phyloP scores from a whole-genome alignment of 2,329 filamentous ascomycete species.

The Pseudocercospora cruenta region DNA sequence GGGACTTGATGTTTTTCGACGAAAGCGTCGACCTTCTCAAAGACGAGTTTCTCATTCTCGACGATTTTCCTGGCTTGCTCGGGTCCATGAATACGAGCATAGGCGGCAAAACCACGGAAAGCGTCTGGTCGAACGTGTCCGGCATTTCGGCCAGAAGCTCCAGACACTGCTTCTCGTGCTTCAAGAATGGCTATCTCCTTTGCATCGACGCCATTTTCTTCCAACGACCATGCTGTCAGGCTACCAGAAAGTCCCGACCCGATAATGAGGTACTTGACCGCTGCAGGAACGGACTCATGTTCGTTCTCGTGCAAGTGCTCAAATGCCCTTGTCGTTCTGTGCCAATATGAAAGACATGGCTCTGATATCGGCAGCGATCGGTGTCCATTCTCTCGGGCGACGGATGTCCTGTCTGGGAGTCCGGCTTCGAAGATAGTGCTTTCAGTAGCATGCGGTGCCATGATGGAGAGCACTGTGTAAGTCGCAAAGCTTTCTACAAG shows the following conservation, averaged over 20 bases:
- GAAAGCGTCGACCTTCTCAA: constrained; percentile 47
- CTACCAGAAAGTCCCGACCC: constrained; percentile 50
- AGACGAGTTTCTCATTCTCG: constrained; percentile 48
- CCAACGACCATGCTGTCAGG: constrained; percentile 47
- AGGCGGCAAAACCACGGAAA: constrained; percentile 53
- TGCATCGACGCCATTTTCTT: constrained; percentile 38
- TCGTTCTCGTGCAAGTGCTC: constrained; percentile 47
- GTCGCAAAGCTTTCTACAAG: neutral
- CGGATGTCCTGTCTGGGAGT: neutral
- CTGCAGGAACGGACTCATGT: constrained; percentile 35
- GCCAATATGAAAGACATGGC: constrained; percentile 49
- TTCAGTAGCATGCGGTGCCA: constrained; percentile 28
- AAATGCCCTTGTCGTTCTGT: constrained; percentile 50
- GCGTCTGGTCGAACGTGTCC: constrained; percentile 52
- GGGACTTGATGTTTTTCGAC: constrained; percentile 46
- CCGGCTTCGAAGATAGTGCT: neutral
- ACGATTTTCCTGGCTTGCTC: constrained; percentile 54
- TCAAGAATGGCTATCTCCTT: constrained; percentile 48
- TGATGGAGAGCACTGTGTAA: constrained; percentile 5
- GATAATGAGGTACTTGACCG: constrained; percentile 45
- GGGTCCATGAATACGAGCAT: constrained; percentile 47
- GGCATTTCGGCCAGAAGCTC: constrained; percentile 52
- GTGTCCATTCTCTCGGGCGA: constrained; percentile 3
- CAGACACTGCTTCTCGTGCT: constrained; percentile 50
- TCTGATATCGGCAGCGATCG: constrained; percentile 27